These are phyloP conservation scores for Calonectria pteridis DNA, from an alignment of 2,329 filamentous ascomycete genomes.

Conservation along the genomic window DNA sequence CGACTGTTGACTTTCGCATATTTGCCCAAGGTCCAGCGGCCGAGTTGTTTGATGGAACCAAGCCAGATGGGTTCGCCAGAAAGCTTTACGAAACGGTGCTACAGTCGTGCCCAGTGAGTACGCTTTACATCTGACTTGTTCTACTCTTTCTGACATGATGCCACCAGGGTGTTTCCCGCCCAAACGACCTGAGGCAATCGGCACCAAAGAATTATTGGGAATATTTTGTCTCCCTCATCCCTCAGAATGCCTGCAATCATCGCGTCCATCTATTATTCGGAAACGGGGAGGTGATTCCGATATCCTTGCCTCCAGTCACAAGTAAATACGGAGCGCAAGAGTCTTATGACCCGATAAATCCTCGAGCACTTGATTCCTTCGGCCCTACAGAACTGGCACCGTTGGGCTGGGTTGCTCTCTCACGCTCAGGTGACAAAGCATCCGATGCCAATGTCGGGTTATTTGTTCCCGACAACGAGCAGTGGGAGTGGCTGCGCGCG, in stretches of 20 bases:
- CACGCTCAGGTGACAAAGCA: constrained; percentile 52
- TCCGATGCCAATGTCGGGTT: constrained; percentile 56
- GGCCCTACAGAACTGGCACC: constrained; percentile 38
- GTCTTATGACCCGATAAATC: constrained; percentile 36
- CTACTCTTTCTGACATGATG: background rate
- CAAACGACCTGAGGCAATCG: constrained; percentile 50
- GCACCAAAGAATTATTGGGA: constrained; percentile 38
- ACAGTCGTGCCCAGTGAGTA: constrained; percentile 53
- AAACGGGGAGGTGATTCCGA: constrained; percentile 20
- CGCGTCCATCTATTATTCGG: constrained; percentile 36
- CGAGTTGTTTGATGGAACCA: constrained; percentile 25
- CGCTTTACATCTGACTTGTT: constrained; percentile 42
- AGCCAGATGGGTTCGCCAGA: constrained; percentile 40
- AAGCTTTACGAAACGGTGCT: constrained; percentile 51
- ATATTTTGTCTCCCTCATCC: constrained; percentile 37
- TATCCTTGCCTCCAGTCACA: constrained; percentile 33
- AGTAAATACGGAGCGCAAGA: constrained; percentile 35
- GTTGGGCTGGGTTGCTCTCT: constrained; percentile 42
- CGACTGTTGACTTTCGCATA: constrained; percentile 60
- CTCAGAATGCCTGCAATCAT: constrained; percentile 38
- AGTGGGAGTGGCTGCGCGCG: constrained; percentile 57
- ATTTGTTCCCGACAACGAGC: constrained; percentile 55
- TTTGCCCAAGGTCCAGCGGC: constrained; percentile 53
- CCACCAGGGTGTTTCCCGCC: constrained; percentile 22
- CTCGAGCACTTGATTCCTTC: constrained; percentile 25